These are phyloP conservation scores for Xylaria sp. DNA, from an alignment of 2,329 filamentous ascomycete species.

Conservation along the genomic window DNA sequence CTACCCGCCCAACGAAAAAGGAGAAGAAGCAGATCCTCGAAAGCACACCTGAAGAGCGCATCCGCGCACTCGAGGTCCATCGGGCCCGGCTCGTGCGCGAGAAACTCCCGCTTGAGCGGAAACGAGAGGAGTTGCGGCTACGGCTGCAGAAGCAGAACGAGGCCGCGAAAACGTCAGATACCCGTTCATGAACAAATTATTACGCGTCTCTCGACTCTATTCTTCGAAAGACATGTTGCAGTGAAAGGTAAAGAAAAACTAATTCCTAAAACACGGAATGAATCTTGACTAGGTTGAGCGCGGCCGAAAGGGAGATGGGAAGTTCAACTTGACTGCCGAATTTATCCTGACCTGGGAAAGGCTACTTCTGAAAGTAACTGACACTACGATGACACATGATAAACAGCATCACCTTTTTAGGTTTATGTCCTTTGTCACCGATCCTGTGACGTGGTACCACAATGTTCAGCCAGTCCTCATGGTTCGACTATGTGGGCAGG, in stretches of 20 bases:
- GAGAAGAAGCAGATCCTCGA: conserved; percentile 52
- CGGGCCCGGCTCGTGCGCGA: conserved; percentile 53
- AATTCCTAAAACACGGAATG: not conserved
- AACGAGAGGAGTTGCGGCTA: conserved; percentile 54
- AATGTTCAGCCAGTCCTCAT: not conserved
- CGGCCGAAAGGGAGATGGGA: not conserved
- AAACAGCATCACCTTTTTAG: not conserved
- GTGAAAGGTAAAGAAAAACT: not conserved
- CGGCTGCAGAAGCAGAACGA: conserved; percentile 51
- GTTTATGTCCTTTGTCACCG: not conserved
- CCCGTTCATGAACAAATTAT: conserved; percentile 6
- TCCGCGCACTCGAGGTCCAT: conserved; percentile 57
- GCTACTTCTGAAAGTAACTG: too few species aligned
- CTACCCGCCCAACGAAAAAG: conserved; percentile 34
- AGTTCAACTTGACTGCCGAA: not conserved
- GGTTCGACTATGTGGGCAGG: not conserved
- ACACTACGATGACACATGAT: not conserved
- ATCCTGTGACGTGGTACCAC: not conserved
- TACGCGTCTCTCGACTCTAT: not conserved
- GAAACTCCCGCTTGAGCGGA: conserved; percentile 54
- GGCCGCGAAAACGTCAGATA: not conserved
- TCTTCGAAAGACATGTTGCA: not conserved
- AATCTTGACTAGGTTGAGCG: not conserved
- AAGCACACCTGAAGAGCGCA: conserved; percentile 56
- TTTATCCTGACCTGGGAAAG: not conserved